Conservation (phyloP, 495 filamentous ascomycete genomes). For the Alectoria sarmentosa region DNA sequence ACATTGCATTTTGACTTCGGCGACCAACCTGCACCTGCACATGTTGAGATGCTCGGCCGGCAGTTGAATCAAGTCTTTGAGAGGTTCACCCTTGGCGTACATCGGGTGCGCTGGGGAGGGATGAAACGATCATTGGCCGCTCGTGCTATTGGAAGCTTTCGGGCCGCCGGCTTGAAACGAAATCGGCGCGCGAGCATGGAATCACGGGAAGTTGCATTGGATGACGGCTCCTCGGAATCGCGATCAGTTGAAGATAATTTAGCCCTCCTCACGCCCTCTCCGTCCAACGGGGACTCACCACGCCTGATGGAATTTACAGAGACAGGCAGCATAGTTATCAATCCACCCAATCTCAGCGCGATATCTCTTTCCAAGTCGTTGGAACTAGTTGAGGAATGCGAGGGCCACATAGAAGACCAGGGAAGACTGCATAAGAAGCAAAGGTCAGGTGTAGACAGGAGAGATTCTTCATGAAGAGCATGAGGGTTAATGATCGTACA, state of each 20-base stretch:
- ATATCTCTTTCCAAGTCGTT: background rate
- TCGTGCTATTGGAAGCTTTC: background rate
- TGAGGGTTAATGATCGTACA: too few relatives aligned
- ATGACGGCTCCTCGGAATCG: too few relatives aligned
- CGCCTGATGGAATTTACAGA: background rate
- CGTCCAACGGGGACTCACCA: background rate
- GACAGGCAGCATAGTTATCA: background rate
- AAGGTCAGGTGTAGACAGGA: too few relatives aligned
- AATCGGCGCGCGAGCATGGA: background rate
- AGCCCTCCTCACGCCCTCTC: background rate
- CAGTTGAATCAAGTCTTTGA: slow-evolving; percentile 13
- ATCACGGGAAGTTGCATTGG: background rate
- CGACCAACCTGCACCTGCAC: background rate
- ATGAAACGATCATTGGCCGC: background rate
- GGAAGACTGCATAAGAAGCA: background rate
- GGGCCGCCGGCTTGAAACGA: background rate
- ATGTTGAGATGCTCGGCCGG: background rate
- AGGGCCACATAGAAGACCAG: background rate
- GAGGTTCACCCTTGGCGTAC: slow-evolving; percentile 1
- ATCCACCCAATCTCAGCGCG: background rate
- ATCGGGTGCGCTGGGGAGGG: background rate
- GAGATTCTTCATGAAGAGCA: too few relatives aligned
- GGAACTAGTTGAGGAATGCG: background rate
- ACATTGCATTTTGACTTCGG: slow-evolving; percentile 21
- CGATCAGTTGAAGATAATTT: background rate